Conservation (phyloP, 2,329 filamentous ascomycete genomes). For the Trichoderma hamatum region DNA sequence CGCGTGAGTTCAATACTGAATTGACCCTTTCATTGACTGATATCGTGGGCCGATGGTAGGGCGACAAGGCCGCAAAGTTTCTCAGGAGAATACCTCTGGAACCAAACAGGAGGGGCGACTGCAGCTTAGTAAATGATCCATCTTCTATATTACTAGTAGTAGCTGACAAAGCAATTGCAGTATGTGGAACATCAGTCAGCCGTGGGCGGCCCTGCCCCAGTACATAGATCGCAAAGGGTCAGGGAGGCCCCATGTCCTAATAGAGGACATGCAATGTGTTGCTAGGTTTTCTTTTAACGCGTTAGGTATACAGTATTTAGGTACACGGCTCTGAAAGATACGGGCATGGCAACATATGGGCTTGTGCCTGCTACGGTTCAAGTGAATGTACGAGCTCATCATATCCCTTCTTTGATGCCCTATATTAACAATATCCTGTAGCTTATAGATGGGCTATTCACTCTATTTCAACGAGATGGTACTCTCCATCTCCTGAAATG, state of each 20-base stretch:
- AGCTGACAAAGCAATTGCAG: constrained; percentile 27
- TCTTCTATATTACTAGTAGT: no score
- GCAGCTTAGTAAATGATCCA: constrained; percentile 29
- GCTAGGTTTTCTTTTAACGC: constrained; percentile 47
- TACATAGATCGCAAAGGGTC: constrained; percentile 37
- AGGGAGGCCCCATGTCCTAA: constrained; percentile 46
- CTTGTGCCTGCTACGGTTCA: constrained; percentile 35
- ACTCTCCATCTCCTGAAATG: constrained; percentile 46
- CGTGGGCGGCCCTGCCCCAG: constrained; percentile 31
- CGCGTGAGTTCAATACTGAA: constrained; percentile 37
- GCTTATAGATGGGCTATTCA: constrained; percentile 39
- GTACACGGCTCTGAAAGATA: constrained; percentile 35
- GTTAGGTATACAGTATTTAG: constrained; percentile 39
- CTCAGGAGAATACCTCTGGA: constrained; percentile 42
- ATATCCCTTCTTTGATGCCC: no score
- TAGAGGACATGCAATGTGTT: constrained; percentile 35
- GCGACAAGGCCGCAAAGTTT: constrained; percentile 37
- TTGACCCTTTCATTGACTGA: constrained; percentile 40
- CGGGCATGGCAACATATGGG: constrained; percentile 22
- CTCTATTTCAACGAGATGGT: constrained; percentile 36
- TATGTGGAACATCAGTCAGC: constrained; percentile 38
- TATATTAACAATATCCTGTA: no score
- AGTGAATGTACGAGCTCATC: constrained; percentile 29
- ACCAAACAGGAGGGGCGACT: constrained; percentile 37
- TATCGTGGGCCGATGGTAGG: constrained; percentile 47